Base-by-base conservation (phyloP, 139 green algal species). In the Edaphochlamys debaryana region DNA sequence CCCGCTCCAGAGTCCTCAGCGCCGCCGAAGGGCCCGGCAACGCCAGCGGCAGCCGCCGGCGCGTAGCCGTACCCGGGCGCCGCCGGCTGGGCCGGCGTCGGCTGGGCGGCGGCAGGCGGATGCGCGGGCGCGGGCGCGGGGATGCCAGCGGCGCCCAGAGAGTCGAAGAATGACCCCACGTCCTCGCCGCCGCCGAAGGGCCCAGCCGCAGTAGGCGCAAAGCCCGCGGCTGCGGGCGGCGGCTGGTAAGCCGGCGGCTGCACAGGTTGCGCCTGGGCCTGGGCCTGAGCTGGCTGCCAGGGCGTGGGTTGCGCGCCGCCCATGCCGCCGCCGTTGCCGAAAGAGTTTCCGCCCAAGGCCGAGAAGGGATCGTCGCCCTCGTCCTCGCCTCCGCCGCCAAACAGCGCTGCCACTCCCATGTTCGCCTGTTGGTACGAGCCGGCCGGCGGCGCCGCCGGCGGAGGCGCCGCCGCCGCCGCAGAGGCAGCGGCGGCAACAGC, bases 301-400 rank as follows among this genome's bases (percentile, higher is more conserved):
- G 25, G 20, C 45, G 71, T 36, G 11, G 72, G 5, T 27, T n/a
- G n/a, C n/a, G n/a, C n/a, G n/a, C n/a, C n/a, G n/a, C n/a, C n/a
- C 34, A 30, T 37, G 60, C 30, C 60, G 29, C 22, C 54, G 20
- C 17, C 20, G 4, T 5, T n/a, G 60, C 13, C n/a, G 60, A 11
- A 11, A n/a, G n/a, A n/a, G n/a, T n/a, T n/a, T n/a, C n/a, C n/a
- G n/a, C n/a, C n/a, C n/a, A n/a, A n/a, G n/a, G 36, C 36, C 3
- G 37, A 56, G 37, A 80, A 80, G 5, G 48, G 22, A 37, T 69
- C 73, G 23, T 68, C 73, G 9, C 56, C 72, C 8, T 80, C 73
- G 7, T 69, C 56, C 1, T 58, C 72, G 30, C 22, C 71, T 13
- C 15, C 73, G 36, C 73, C 73, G 34, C 73, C 73, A n/a, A 80